Evolutionary conservation across 192 early-diverging fungal genomes (phyloP), one percentile per base, ranked within the genome.

Genomic region (Backusella liffmaniae): DNA sequence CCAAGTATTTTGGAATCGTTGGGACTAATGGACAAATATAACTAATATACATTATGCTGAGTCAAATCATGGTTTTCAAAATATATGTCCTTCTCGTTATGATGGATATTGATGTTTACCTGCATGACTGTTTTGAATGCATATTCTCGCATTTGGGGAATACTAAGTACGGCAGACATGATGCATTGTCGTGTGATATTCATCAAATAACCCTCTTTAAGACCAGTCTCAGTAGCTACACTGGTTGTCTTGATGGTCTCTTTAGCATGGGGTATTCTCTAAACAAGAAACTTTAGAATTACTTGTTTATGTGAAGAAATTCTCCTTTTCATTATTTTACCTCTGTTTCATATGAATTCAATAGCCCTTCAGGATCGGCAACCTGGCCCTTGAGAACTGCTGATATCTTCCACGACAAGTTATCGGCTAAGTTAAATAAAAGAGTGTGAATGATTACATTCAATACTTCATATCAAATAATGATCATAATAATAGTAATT

Each of bases 401-500:
- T 0, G 87, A 80, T n/a, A 88, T 67, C 59, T 86, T 88, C 87
- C 87, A 88, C 13, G 81, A 78, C 37, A 88, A 65, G 26, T 86
- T 85, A 36, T 81, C 66, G 1, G 83, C 83, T 82, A 82, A 0
- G 21, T 36, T 56, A 35, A 65, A 49, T 46, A 67, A 16, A 13
- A 41, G 5, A 7, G 23, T 23, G 12, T 26, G 4, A 62, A 26
- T 62, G 26, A 26, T 29, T 62, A 13, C 3, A 62, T 30, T 29
- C 21, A 9, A 26, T 62, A 13, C 10, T 29, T 29, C 26, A 12
- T 29, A 12, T 29, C 29, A 12, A 23, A 59, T 12, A 62, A 62
- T 18, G 15, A 49, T 32, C 32, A 32, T 3, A 32, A 32, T 32
- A 32, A 32, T 32, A 30, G 1, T 30, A 30, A 30, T 30, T 30